Evolutionary conservation across 169 alveolate genomes (phyloP), one percentile per base, ranked within the genome.

Genomic region (Plasmodium sp.): DNA sequence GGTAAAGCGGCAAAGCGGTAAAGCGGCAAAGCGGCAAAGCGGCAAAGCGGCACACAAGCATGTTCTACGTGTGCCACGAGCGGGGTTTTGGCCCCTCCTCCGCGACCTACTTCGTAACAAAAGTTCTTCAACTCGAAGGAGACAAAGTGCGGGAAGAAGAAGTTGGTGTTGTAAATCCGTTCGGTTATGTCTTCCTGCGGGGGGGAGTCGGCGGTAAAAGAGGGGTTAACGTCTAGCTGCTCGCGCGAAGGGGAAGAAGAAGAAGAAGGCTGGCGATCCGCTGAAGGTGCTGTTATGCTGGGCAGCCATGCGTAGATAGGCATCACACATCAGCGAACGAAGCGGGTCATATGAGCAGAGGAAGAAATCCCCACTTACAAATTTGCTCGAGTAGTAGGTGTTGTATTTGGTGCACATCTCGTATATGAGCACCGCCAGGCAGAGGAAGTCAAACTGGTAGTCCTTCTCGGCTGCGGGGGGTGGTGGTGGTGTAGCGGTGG

Each of bases 321-420:
- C 62, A 22, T 7, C 16, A 51, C 54, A 72, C 14, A 33, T 75
- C 39, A n/a, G 36, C 48, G 5, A 14, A 43, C 27, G 27, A 62
- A n/a, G 36, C 48, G 5, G 27, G 27, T 43, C 14, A 62, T 36
- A n/a, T 14, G 39, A 81, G 6, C 58, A 54, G 5, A 27, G 10
- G 80, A 9, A 27, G 73, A 41, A 12, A 71, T 62, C 34, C 54
- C 36, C n/a, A 33, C 79, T 43, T 80, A 88, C 94, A 43, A 45
- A 56, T 88, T 88, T 80, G 75, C 51, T 88, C 31, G 94, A 88
- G 41, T 88, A 88, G 83, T 88, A 88, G 9, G 94, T 80, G 71
- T 88, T 88, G 73, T 88, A 88, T 88, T 58, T 77, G 62, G 94
- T 88, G 80, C 91, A 88, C 94, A 88, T 88, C 51, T 88, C 94